Percentiles rank a stretch among this genome's conserved stretches.
These are phyloP conservation scores for Fraxinus ornus DNA, from an alignment of 305 asterid genomes.

Conservation along the genomic window DNA sequence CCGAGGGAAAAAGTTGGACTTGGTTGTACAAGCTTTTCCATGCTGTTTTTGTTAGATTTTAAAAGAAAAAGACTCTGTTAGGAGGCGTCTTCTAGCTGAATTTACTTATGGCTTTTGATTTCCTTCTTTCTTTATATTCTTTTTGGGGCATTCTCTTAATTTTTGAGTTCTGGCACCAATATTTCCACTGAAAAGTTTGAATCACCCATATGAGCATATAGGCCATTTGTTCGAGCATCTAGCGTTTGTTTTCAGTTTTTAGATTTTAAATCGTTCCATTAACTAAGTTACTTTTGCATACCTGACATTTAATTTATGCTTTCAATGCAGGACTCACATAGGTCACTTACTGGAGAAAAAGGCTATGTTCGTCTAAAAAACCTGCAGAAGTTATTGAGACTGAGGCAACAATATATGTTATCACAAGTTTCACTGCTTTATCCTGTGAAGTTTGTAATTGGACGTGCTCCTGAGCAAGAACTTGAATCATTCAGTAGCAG, in stretches of 20 bases:
- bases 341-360: constrained; percentile 71
- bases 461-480: constrained; percentile 73
- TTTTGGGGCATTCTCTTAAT: not conserved
- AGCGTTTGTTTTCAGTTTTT: not conserved
- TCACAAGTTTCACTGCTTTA: constrained; percentile 79
- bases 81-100: not conserved
- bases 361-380: constrained; percentile 61
- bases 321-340: constrained; percentile 62
- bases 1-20: not conserved
- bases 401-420: constrained; percentile 76
- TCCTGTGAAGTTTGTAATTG: constrained; percentile 70
- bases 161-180: constrained; percentile 2
- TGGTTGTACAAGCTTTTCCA: not conserved
- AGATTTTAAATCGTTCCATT: not conserved
- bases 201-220: not conserved
- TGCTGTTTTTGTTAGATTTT: not conserved
- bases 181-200: constrained; percentile 12
- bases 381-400: constrained; percentile 63
- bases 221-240: not conserved
- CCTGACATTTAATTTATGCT: constrained; percentile 21
- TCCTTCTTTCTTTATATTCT: not conserved
- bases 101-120: not conserved
- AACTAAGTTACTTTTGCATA: not conserved
- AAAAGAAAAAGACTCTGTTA: not conserved
- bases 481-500: constrained; percentile 78